A percentile compares a stretch with the other conserved stretches of the same genome.
phyloP scores from a whole-genome alignment of 176 grass and related monocot genomes.

The Paspalum vaginatum region DNA sequence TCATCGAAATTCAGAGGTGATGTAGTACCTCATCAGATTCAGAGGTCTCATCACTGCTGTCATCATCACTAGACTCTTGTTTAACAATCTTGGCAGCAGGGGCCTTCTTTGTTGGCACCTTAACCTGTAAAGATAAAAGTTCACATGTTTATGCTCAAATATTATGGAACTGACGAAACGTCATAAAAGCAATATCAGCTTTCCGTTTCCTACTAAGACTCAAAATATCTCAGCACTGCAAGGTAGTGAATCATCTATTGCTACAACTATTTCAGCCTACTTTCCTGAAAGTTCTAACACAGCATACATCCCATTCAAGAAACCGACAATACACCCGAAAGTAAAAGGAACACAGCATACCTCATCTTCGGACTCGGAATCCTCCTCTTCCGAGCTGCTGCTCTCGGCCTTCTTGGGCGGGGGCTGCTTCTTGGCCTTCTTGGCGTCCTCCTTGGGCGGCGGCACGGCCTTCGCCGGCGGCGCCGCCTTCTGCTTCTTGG shows the following conservation, averaged over 20 bases:
- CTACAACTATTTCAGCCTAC: not conserved
- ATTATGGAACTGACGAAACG: not conserved
- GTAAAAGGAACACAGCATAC: slow-evolving; percentile 19
- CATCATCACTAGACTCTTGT: slow-evolving; percentile 61
- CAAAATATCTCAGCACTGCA: too few species aligned
- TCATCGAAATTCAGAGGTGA: not conserved
- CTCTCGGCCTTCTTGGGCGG: slow-evolving; percentile 51
- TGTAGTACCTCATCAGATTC: slow-evolving; percentile 68
- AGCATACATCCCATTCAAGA: not conserved
- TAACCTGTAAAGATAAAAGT: slow-evolving; percentile 37
- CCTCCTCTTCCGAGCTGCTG: slow-evolving; percentile 23
- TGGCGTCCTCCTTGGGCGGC: not conserved
- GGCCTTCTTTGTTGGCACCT: slow-evolving; percentile 57
- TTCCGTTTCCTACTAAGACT: not conserved
- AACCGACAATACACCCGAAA: not conserved
- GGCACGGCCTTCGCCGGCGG: slow-evolving; percentile 34
- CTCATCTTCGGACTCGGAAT: slow-evolving; percentile 46
- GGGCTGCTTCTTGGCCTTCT: slow-evolving; percentile 54
- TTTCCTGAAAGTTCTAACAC: not conserved
- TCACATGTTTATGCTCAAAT: not conserved
- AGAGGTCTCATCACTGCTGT: slow-evolving; percentile 61
- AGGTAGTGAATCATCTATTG: not conserved
- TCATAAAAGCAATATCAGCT: not conserved
- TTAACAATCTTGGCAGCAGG: slow-evolving; percentile 37
- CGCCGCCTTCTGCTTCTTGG: slow-evolving; percentile 73